Conservation (phyloP, 768 basidiomycete species). For the Imleria badia region DNA sequence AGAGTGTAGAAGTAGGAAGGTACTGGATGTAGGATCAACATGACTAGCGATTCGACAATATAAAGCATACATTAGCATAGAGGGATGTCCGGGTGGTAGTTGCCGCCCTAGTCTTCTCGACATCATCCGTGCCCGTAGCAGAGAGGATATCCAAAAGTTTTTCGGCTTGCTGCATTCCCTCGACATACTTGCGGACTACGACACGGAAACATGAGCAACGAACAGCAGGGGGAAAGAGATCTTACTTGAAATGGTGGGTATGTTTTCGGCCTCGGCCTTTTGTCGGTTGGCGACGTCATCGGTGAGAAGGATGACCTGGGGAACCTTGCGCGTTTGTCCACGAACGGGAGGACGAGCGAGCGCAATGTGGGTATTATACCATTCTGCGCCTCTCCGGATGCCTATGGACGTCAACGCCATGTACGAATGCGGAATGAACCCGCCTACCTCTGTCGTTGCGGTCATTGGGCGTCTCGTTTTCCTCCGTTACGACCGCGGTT, state of each 20-base stretch:
- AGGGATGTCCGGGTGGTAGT: conserved; percentile 55
- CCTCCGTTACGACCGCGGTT: conserved; percentile 75
- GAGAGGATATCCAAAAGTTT: conserved; percentile 83
- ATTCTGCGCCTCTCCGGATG: conserved; percentile 82
- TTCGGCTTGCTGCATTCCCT: conserved; percentile 61
- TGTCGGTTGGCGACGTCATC: conserved; percentile 85
- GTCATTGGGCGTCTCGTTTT: conserved; percentile 87
- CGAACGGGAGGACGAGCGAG: conserved; percentile 51
- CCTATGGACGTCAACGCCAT: conserved; percentile 44
- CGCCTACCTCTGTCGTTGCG: conserved; percentile 83
- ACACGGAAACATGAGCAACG: background rate
- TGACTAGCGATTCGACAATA: background rate
- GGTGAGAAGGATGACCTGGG: conserved; percentile 77
- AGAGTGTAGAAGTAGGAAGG: conserved; percentile 63
- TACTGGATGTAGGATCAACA: conserved; percentile 51
- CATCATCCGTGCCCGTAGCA: conserved; percentile 56
- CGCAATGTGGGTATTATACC: conserved; percentile 79
- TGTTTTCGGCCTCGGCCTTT: conserved; percentile 67
- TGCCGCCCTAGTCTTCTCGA: conserved; percentile 60
- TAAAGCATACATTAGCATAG: conserved; percentile 66
- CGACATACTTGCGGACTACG: conserved; percentile 78
- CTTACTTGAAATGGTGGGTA: conserved; percentile 62
- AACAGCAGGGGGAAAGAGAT: background rate
- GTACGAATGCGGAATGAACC: too few relatives aligned
- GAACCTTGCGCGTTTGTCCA: conserved; percentile 46